Evolutionary conservation across 2,329 filamentous ascomycete species (phyloP).

Genomic region (Alternaria infectoria): DNA sequence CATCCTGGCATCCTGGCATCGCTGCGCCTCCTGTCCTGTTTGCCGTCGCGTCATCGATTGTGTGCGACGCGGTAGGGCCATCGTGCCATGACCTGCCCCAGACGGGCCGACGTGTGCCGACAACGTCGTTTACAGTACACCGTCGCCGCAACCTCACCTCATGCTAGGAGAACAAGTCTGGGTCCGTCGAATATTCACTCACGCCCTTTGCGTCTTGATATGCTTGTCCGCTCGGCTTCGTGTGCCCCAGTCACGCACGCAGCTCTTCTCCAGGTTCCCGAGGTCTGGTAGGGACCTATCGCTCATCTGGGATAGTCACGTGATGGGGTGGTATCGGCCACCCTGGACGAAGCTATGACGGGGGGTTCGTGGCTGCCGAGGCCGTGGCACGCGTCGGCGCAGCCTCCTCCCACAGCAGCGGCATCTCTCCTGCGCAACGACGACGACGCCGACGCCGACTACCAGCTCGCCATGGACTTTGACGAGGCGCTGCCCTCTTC

Average conservation of each 20-base stretch:
- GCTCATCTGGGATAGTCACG: neutral
- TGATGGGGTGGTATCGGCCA: neutral
- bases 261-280: neutral
- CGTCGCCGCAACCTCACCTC: neutral
- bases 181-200: neutral
- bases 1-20: neutral
- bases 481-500: conserved; percentile 31
- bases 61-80: neutral
- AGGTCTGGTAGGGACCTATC: neutral
- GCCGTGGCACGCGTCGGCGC: conserved; percentile 17
- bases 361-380: conserved; percentile 14
- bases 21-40: conserved; percentile 1
- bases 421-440: neutral
- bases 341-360: conserved; percentile 25
- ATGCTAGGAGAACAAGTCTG: neutral
- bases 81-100: neutral
- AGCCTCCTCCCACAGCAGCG: conserved; percentile 1
- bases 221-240: neutral
- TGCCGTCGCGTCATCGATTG: conserved; percentile 14
- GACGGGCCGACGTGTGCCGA: conserved; percentile 5
- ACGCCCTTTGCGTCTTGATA: neutral
- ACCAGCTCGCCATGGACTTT: conserved; percentile 24
- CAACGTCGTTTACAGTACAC: neutral
- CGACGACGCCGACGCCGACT: neutral
- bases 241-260: neutral